phyloP scores from a whole-genome alignment of 257 asterid genomes.

The Solanum pennellii region DNA sequence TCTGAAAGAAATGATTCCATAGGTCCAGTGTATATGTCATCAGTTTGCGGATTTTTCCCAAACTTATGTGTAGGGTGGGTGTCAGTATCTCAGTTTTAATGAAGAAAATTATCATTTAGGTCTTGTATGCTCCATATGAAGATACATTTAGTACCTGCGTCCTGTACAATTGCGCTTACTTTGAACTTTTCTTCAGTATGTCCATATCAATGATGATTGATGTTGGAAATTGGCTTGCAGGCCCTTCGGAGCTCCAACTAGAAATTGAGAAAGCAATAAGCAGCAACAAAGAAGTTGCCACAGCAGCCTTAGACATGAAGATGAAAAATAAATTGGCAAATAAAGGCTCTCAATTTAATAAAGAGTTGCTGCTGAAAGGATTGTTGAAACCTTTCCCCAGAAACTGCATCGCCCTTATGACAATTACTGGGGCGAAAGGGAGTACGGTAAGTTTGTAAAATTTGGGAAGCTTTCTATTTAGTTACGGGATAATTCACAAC shows the following conservation, averaged over 20 bases:
- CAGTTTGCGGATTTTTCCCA: not conserved
- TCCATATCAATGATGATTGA: not conserved
- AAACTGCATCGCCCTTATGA: conserved; percentile 94
- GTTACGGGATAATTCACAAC: not conserved
- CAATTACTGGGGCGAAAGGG: conserved; percentile 98
- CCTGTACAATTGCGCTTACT: not conserved
- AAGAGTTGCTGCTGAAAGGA: conserved; percentile 66
- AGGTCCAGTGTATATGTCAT: not conserved
- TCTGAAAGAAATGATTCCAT: not conserved
- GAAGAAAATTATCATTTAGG: not conserved
- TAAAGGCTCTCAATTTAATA: conserved; percentile 75
- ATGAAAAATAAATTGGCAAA: conserved; percentile 85
- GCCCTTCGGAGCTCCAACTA: conserved; percentile 78
- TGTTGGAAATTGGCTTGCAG: conserved; percentile 26
- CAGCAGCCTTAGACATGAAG: conserved; percentile 80
- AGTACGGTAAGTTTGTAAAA: conserved; percentile 61
- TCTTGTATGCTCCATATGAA: not conserved
- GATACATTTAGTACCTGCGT: not conserved
- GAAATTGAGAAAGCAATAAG: conserved; percentile 74
- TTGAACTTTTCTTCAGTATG: not conserved
- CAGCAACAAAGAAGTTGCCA: conserved; percentile 66
- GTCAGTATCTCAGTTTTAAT: not conserved
- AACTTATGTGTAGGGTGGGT: not conserved
- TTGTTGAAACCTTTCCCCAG: conserved; percentile 81
- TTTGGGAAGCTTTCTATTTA: not conserved